Evolutionary conservation across 2,329 filamentous ascomycete species (phyloP).

Genomic region (Neodidymelliopsis sp.): DNA sequence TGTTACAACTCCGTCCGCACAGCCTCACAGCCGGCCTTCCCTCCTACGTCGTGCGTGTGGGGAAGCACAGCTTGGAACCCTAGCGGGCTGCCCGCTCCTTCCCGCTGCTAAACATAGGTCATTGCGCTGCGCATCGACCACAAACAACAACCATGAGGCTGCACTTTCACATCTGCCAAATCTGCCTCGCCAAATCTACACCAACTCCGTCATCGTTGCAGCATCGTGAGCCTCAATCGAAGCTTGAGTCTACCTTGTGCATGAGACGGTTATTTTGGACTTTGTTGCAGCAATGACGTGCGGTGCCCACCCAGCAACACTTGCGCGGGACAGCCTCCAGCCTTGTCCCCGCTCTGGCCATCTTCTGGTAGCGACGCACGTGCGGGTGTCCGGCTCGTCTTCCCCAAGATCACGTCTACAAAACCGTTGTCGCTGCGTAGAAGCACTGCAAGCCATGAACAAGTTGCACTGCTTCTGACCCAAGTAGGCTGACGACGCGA

Average conservation of each 20-base stretch:
- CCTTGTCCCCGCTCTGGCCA: background rate
- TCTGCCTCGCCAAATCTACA: conserved; percentile 16
- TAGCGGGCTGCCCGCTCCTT: conserved; percentile 17
- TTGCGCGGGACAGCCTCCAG: background rate
- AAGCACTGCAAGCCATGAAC: too few species aligned
- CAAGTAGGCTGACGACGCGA: too few species aligned
- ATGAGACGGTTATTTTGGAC: conserved; percentile 4
- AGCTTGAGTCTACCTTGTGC: too few species aligned
- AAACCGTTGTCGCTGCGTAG: too few species aligned
- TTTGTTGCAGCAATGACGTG: too few species aligned
- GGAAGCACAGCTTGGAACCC: conserved; percentile 7
- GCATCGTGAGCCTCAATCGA: background rate
- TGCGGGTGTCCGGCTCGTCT: background rate
- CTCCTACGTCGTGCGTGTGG: conserved; percentile 1
- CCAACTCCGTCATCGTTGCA: background rate
- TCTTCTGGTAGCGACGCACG: background rate
- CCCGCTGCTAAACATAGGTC: conserved; percentile 20
- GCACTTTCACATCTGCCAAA: background rate
- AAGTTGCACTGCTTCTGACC: background rate
- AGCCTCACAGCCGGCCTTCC: conserved; percentile 6
- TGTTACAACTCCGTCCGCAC: conserved; percentile 1
- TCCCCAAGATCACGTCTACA: background rate
- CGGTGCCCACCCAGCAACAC: too few species aligned
- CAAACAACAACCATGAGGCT: conserved; percentile 3
- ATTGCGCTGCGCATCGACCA: background rate